Base-by-base conservation (phyloP, 345 rosid genomes). In the Turnera subulata region DNA sequence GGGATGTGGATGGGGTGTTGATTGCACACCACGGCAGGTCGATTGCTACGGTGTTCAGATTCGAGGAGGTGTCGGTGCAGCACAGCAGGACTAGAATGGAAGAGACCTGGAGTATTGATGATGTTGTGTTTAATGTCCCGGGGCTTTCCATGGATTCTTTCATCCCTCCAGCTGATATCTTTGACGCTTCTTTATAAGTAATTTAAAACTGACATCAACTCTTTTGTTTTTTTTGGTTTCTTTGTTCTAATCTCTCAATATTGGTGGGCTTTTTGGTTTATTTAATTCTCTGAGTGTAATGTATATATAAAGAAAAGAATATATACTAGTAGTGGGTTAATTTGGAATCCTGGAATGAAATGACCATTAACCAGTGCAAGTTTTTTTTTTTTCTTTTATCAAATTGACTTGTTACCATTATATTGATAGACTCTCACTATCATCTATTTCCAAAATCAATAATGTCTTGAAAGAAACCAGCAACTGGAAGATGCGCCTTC, bases 141-240 rank as follows among this genome's bases (percentile, higher is more conserved):
- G 96, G 98, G 4, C 93, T 92, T 44, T 86, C 96, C 13, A 51
- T 80, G 21, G 98, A 92, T 55, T 73, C 76, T n/a, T 92, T 88
- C 69, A 92, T 92, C 40, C 98, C 98, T 57, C 98, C 98, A 1
- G 90, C 98, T 38, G 98, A 88, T 75, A 77, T 89, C 16, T 73
- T 71, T 58, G 80, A 84, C 63, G 72, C 71, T 19, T 68, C 73
- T 2, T 67, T 40, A 66, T 53, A 23, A 25, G 38, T 39, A 21
- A 18, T 29, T 20, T 69, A 39, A 15, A 53, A 15, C 40, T 63
- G 15, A 46, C 54, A 54, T 55, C 48, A 48, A 10, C 19, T 5
- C 5, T 12, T 5, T 12, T 9, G n/a, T 50, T 18, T 58, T 19
- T 29, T 8, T 29, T 29, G 4, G 4, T 29, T 29, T 8, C 8